A percentile compares a stretch with the other conserved stretches of the same genome.
Conservation (phyloP, 768 basidiomycete species). For the Amanita phalloides region DNA sequence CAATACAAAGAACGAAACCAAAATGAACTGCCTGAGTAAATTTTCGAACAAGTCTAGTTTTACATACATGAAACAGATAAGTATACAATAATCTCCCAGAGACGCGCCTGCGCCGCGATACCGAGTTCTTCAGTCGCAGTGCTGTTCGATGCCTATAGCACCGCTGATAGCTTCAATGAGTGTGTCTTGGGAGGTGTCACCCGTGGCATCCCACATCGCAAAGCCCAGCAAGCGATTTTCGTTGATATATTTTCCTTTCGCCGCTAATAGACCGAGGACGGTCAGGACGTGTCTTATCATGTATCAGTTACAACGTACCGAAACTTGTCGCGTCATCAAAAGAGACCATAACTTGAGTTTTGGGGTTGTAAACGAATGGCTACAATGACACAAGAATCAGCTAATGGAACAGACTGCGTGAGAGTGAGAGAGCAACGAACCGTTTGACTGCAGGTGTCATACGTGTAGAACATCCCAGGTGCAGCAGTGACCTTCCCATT, state of each 20-base stretch:
- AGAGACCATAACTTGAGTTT: conserved; percentile 46
- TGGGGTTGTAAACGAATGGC: conserved; percentile 58
- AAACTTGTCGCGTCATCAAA: conserved; percentile 59
- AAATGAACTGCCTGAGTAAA: background rate
- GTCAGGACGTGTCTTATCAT: background rate
- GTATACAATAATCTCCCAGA: background rate
- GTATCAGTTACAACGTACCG: conserved; percentile 14
- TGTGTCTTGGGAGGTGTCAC: conserved; percentile 42
- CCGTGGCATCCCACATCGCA: conserved; percentile 55
- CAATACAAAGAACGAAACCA: background rate
- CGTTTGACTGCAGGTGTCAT: conserved; percentile 63
- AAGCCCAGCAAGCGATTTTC: conserved; percentile 45
- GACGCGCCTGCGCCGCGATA: background rate
- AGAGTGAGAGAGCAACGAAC: conserved; percentile 25
- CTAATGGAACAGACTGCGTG: background rate
- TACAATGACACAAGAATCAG: conserved; percentile 14
- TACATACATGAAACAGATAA: background rate
- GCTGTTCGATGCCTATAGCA: conserved; percentile 21
- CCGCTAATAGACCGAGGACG: conserved; percentile 16
- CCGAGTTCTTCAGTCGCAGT: conserved; percentile 7
- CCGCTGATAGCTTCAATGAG: conserved; percentile 43
- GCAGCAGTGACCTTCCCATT: conserved; percentile 20
- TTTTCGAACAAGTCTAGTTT: background rate
- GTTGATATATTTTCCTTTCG: conserved; percentile 54
- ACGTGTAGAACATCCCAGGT: conserved; percentile 41